Evolutionary conservation across 805 yeast genomes (phyloP), one percentile per base, ranked within the genome.

Genomic region (Candida orba): DNA sequence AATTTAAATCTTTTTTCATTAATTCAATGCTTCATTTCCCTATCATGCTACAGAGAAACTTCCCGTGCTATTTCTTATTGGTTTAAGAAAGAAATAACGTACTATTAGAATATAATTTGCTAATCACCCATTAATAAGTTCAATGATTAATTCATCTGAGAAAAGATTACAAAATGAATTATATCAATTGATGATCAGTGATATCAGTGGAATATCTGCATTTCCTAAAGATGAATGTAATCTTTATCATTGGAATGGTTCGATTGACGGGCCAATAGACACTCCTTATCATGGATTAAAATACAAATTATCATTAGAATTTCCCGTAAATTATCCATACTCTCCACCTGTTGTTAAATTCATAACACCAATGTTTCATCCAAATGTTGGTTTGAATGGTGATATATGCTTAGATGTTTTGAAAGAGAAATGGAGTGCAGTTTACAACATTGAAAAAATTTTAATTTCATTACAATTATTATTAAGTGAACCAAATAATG

Each of bases 401-500:
- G 72, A 76, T 48, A 80, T 79, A 46, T 79, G 85, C 50, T 64
- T 79, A 37, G 82, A 78, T 56, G 79, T 79, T 42, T 65, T 79
- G 57, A 78, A 79, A 56, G 82, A 78, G 41, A 69, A 78, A 49
- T 79, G 85, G 85, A 71, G 79, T 41, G 83, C 80, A 2, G 73
- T 77, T 9, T 77, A 76, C 59, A 76, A 77, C 50, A 79, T 79
- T 10, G 80, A 76, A 60, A 75, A 80, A 39, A 73, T 79, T 42
- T 63, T 79, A 52, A 63, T 79, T 43, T 75, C 81, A 22, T 63
- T 79, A 47, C 81, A 79, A 58, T 69, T 79, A 22, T 64, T 79
- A 59, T 67, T 79, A 49, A 82, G 77, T 23, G 83, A 78, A 62
- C 85, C 85, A 36, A 79, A 80, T 57, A 75, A 72, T 54, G 64